These are phyloP conservation scores for Fonsecaea monophora DNA, from an alignment of 2,329 filamentous ascomycete species.

Conservation along the genomic window DNA sequence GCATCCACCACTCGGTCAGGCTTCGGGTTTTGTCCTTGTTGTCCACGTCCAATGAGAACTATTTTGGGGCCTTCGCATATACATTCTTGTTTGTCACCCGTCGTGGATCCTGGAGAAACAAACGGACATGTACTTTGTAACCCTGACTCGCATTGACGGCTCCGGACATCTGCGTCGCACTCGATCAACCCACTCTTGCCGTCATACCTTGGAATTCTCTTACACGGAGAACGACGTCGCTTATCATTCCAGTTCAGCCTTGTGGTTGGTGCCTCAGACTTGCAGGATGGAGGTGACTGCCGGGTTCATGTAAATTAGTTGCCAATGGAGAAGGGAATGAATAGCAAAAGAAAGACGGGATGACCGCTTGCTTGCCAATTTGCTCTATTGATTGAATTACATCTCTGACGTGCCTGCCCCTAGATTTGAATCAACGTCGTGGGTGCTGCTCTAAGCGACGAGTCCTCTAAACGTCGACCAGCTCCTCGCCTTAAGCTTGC, in stretches of 20 bases:
- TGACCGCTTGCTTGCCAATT: too few species aligned
- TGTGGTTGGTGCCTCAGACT: neutral
- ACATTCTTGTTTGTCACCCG: neutral
- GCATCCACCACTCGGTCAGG: neutral
- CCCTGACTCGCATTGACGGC: neutral
- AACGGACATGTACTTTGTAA: neutral
- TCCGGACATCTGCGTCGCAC: neutral
- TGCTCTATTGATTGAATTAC: too few species aligned
- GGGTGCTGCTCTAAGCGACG: too few species aligned
- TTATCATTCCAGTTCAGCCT: conserved; percentile 3
- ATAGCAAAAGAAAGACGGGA: neutral
- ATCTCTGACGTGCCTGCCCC: too few species aligned
- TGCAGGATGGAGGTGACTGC: neutral
- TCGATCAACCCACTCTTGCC: neutral
- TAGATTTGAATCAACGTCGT: too few species aligned
- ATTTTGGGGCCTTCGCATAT: neutral
- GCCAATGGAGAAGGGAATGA: neutral
- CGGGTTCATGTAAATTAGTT: neutral
- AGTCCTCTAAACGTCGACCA: too few species aligned
- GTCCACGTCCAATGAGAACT: neutral
- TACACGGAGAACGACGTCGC: conserved; percentile 1
- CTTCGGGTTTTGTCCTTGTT: neutral
- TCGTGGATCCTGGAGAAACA: neutral
- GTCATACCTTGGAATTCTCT: neutral
- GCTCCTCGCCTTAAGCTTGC: too few species aligned